These are phyloP conservation scores for Venturia asperata DNA, from an alignment of 2,329 filamentous ascomycete genomes.

Conservation along the genomic window DNA sequence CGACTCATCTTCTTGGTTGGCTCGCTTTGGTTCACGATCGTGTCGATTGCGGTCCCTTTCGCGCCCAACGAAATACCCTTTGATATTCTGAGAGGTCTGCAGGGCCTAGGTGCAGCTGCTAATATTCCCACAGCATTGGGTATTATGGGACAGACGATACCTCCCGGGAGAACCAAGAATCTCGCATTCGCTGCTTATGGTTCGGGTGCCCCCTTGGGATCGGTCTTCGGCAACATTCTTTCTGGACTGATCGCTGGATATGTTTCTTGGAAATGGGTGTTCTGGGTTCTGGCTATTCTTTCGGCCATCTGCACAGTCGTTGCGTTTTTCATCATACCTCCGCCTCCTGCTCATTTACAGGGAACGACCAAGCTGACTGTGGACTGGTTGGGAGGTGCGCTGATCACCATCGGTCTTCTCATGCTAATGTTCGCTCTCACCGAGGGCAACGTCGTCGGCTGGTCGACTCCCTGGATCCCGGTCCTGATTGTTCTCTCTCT, in stretches of 20 bases:
- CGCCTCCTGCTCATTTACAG: slow-evolving; percentile 34
- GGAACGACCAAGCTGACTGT: slow-evolving; percentile 41
- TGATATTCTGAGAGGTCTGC: slow-evolving; percentile 58
- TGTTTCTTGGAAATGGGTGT: slow-evolving; percentile 47
- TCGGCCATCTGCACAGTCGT: slow-evolving; percentile 50
- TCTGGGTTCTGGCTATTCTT: slow-evolving; percentile 54
- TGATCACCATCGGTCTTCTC: slow-evolving; percentile 56
- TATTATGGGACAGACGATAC: slow-evolving; percentile 61
- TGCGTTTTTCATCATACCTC: slow-evolving; percentile 54
- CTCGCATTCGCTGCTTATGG: slow-evolving; percentile 60
- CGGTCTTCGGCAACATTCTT: slow-evolving; percentile 57
- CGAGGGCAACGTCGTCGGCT: slow-evolving; percentile 62
- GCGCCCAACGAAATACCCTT: slow-evolving; percentile 61
- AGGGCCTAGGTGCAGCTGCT: slow-evolving; percentile 60
- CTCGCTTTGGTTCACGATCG: slow-evolving; percentile 55
- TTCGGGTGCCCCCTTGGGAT: slow-evolving; percentile 58
- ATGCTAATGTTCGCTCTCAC: slow-evolving; percentile 60
- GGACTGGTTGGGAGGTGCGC: slow-evolving; percentile 59
- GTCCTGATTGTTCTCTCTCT: slow-evolving; percentile 53
- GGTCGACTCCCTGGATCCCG: slow-evolving; percentile 56
- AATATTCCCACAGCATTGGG: slow-evolving; percentile 66
- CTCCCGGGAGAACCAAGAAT: slow-evolving; percentile 61
- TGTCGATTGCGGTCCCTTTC: slow-evolving; percentile 56
- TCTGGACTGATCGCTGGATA: slow-evolving; percentile 57
- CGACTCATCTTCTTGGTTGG: slow-evolving; percentile 58